Conservation (phyloP, 2,329 filamentous ascomycete genomes). For the Pleomassaria siparia region DNA sequence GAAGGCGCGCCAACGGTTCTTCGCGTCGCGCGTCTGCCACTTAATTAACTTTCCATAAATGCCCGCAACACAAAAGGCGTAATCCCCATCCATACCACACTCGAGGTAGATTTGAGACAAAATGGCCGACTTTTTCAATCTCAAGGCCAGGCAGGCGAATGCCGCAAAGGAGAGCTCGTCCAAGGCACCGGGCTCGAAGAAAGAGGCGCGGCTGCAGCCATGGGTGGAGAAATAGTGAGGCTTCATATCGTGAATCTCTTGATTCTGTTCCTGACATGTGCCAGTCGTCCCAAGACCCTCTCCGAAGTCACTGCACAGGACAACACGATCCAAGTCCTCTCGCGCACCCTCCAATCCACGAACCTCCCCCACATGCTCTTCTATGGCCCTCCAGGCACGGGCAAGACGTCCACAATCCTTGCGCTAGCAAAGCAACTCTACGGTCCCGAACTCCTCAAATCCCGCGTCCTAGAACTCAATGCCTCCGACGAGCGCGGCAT, state of each 20-base stretch:
- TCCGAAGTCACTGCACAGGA: conserved; percentile 97
- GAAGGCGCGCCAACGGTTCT: conserved; percentile 25
- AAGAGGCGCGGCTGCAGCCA: conserved; percentile 72
- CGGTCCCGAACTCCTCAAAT: conserved; percentile 88
- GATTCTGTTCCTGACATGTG: conserved; percentile 11
- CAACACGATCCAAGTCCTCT: conserved; percentile 90
- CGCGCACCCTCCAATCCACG: conserved; percentile 88
- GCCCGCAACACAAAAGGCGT: conserved; percentile 6
- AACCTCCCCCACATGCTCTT: conserved; percentile 99
- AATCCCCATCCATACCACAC: conserved; percentile 9
- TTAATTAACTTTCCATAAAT: conserved; percentile 26
- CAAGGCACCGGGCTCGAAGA: conserved; percentile 62
- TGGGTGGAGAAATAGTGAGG: conserved; percentile 98
- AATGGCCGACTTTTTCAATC: conserved; percentile 94
- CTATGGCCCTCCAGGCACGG: conserved; percentile 95
- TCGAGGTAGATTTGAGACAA: conserved; percentile 1
- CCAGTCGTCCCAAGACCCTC: conserved; percentile 87
- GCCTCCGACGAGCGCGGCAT: conserved; percentile 99
- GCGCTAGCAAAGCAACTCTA: conserved; percentile 97
- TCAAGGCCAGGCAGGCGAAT: conserved; percentile 78
- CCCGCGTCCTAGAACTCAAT: conserved; percentile 97
- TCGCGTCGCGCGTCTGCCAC: conserved; percentile 34
- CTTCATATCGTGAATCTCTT: background rate
- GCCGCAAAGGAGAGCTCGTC: conserved; percentile 71
- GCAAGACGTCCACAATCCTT: conserved; percentile 97